A percentile compares a stretch with the other conserved stretches of the same genome.
Evolutionary conservation across 176 grass and related monocot species (phyloP).

Genomic region (Puccinellia tenuiflora): DNA sequence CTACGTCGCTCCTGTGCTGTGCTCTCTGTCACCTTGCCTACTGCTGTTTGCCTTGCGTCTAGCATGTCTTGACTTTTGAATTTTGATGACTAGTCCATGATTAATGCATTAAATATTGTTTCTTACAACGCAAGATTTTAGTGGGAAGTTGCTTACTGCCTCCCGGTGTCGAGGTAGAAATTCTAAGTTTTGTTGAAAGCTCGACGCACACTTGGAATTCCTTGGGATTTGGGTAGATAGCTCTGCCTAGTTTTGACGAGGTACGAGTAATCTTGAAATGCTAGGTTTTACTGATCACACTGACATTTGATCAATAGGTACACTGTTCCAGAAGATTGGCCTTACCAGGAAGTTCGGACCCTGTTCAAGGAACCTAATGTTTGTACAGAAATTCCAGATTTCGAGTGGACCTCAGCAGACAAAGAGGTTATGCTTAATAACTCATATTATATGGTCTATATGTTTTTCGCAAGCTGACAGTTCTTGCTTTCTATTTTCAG

Average conservation of each 20-base stretch:
- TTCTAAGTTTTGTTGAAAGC: neutral
- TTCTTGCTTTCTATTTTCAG: conserved; percentile 29
- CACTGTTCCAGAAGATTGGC: conserved; percentile 87
- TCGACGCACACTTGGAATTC: neutral
- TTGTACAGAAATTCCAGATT: conserved; percentile 55
- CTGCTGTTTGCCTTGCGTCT: neutral
- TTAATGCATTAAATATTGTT: neutral
- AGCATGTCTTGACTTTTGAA: neutral
- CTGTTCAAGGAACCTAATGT: conserved; percentile 86
- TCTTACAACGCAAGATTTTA: neutral
- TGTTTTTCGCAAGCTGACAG: conserved; percentile 17
- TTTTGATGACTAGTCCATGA: neutral
- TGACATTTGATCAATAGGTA: conserved; percentile 43
- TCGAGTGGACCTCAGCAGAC: conserved; percentile 60
- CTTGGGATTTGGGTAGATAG: neutral
- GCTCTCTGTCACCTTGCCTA: neutral
- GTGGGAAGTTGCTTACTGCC: neutral
- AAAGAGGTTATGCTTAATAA: conserved; percentile 47
- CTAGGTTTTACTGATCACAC: neutral
- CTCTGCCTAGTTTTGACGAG: neutral
- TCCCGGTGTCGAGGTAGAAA: neutral
- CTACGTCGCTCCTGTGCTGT: neutral
- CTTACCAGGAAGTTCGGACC: conserved; percentile 72
- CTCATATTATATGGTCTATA: neutral
- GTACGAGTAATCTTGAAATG: conserved; percentile 8